A percentile compares a stretch with the other conserved stretches of the same genome.
These are phyloP conservation scores for Calonectria pteridis DNA, from an alignment of 2,329 filamentous ascomycete species.

Conservation along the genomic window DNA sequence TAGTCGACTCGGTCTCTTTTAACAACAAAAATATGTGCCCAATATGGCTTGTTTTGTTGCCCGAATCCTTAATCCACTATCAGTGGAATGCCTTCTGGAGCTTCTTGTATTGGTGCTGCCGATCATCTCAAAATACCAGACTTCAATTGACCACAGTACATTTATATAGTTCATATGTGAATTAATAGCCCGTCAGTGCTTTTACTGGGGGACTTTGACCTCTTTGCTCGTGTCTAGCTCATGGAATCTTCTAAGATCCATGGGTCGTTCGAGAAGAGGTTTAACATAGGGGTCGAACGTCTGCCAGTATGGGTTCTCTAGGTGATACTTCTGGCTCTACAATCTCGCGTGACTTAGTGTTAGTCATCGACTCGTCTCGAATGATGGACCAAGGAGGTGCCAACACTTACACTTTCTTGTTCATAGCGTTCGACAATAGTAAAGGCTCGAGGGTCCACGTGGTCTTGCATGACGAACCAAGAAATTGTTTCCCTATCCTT, in stretches of 20 bases:
- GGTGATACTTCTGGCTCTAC: conserved; percentile 71
- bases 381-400: too few relatives aligned
- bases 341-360: neutral
- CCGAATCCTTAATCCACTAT: too few relatives aligned
- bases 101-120: too few relatives aligned
- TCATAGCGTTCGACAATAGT: conserved; percentile 82
- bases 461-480: conserved; percentile 85
- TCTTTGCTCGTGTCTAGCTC: conserved; percentile 72
- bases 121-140: neutral
- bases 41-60: too few relatives aligned
- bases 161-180: neutral
- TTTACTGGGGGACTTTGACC: conserved; percentile 53
- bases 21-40: too few relatives aligned
- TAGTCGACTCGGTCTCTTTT: too few relatives aligned
- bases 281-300: conserved; percentile 82
- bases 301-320: conserved; percentile 80
- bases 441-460: conserved; percentile 76
- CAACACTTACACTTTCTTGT: conserved; percentile 68
- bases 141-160: neutral
- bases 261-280: conserved; percentile 74
- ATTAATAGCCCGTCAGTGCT: neutral
- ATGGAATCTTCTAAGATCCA: conserved; percentile 77
- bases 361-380: neutral
- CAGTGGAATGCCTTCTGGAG: too few relatives aligned
- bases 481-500: conserved; percentile 77